Evolutionary conservation across 768 basidiomycete species (phyloP).

Genomic region (Lactifluus piperatus): DNA sequence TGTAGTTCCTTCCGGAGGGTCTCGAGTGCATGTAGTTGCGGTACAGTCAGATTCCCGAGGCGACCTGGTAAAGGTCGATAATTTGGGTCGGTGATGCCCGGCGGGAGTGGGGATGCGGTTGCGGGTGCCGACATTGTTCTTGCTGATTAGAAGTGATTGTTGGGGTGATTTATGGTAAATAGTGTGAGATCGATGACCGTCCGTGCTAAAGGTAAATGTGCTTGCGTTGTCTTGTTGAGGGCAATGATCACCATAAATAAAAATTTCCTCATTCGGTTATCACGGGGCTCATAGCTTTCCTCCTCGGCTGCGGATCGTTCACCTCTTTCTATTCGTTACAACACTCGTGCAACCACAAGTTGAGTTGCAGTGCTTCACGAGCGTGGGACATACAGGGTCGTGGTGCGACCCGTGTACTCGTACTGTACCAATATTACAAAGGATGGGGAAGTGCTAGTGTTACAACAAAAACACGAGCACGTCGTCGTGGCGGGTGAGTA

Average conservation of each 20-base stretch:
- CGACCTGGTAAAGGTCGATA: conserved; percentile 64
- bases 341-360: conserved; percentile 24
- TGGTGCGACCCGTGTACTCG: conserved; percentile 3
- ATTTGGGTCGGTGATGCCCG: conserved; percentile 52
- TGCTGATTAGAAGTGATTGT: background rate
- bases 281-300: too few species aligned
- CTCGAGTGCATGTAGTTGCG: conserved; percentile 57
- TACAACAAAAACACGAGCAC: conserved; percentile 1
- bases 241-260: background rate
- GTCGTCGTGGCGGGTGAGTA: background rate
- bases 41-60: conserved; percentile 64
- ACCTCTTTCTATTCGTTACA: conserved; percentile 9
- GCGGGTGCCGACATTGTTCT: conserved; percentile 25
- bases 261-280: background rate
- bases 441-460: background rate
- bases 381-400: conserved; percentile 1
- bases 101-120: conserved; percentile 47
- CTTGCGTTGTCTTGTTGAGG: background rate
- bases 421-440: conserved; percentile 7
- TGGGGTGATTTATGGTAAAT: background rate
- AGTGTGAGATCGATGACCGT: background rate
- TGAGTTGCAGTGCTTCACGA: conserved; percentile 26
- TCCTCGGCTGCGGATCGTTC: too few species aligned
- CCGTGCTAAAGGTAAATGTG: background rate
- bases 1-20: conserved; percentile 57